Evolutionary conservation across 805 yeast genomes (phyloP), one percentile per base, ranked within the genome.

Genomic region (Cyberlindnera mycetangii): DNA sequence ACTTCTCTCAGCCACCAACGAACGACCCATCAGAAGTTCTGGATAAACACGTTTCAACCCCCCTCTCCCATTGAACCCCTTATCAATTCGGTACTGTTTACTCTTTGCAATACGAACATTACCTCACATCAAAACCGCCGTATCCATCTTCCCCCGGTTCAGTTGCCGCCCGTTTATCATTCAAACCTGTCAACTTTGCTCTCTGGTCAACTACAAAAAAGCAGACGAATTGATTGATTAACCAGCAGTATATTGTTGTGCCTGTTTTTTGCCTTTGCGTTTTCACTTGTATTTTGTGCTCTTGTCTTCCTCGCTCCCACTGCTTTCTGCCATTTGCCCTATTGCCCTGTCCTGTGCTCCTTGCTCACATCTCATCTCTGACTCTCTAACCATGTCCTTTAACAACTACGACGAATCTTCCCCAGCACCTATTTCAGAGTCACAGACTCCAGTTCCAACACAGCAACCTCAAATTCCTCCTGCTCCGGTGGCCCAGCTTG

Each of bases 401-500:
- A 37, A 25, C 37, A 39, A 24, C 28, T 44, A 15, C 32, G 42
- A 33, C 11, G 47, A 39, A 14, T 18, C 36, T 18, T 35, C 43
- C 7, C 30, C 47, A 17, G 41, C 43, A 2, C 39, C 36, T 17
- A 30, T 36, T n/a, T n/a, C 32, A 14, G 44, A 41, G n/a, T 25
- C 39, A 4, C 39, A 37, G 20, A 37, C 30, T 4, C 31, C 39
- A 10, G 39, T 15, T 7, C 39, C 22, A 15, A 9, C 24, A 19
- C 37, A 34, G 12, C 39, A 36, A 22, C 33, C 36, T 7, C 45
- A 42, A 20, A 28, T 19, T 25, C 44, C 42, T 10, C 40, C 39
- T 4, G 58, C 48, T 32, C 52, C 49, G 14, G 54, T 53, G 36
- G 58, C 54, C 19, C 60, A 54, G 40, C 40, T 54, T n/a, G 54